Base-by-base conservation (phyloP, 306 rosid species). In the Castanospermum australe region DNA sequence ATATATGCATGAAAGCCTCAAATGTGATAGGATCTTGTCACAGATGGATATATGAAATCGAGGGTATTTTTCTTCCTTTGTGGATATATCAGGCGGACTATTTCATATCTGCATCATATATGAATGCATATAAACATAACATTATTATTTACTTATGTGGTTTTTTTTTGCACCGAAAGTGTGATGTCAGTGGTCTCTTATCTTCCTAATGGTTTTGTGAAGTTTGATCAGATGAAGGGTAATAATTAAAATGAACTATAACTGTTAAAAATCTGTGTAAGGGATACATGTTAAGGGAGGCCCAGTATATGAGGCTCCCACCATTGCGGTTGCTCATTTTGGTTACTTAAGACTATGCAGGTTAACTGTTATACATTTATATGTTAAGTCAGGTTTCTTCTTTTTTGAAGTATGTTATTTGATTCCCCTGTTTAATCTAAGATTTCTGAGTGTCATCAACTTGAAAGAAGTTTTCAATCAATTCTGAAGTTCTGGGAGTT, bases 361-460 rank as follows among this genome's bases (percentile, higher is more conserved):
- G 52, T 42, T 64, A 74, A 55, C 42, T 68, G 62, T 70, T 76
- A 6, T 18, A 21, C 24, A 28, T 70, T 24, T 39, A 52, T 8
- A 54, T 52, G 55, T 42, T 42, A 20, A 0, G 63, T 63, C 39
- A n/a, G 35, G 32, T 68, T 82, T 76, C 44, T 38, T 68, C 44
- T 63, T 24, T 35, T 3, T 41, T 48, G n/a, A 24, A 36, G 38
- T 66, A 21, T 65, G 25, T 48, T 72, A 17, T 50, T 36, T 42
- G 78, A 56, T 50, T 72, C 24, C 11, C 9, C 56, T 45, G 44
- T 48, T n/a, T 56, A 68, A 41, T 60, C 47, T 78, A 28, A 55
- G 78, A 41, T 14, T 39, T 74, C 28, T 42, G 44, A 33, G 62
- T 64, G 68, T 78, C 71, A 30, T 28, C 64, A 36, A 25, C 69